Conservation (phyloP, 345 rosid species). For the Chamaenerion angustifolium region DNA sequence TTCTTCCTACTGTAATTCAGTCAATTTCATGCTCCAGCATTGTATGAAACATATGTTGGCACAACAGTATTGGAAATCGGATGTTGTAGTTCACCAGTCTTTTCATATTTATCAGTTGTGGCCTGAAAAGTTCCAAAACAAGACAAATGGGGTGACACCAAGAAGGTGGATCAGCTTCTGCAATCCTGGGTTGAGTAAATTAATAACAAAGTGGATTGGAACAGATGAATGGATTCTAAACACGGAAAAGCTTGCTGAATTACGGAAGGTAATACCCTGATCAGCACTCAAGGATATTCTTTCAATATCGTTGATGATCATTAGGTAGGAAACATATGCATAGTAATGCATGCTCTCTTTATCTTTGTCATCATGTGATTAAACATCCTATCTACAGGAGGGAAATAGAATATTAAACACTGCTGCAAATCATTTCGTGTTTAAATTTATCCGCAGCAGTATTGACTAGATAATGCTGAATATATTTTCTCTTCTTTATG, state of each 20-base stretch:
- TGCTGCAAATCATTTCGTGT: no score
- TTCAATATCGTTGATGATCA: no score
- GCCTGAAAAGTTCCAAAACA: slow-evolving; percentile 43
- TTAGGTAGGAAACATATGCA: no score
- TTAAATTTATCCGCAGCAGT: no score
- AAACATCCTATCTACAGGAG: no score
- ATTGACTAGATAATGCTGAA: no score
- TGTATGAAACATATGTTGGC: neutral
- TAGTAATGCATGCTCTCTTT: no score
- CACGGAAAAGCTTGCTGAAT: slow-evolving; percentile 19
- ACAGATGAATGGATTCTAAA: slow-evolving; percentile 30
- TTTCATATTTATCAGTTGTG: slow-evolving; percentile 23
- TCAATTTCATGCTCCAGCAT: neutral
- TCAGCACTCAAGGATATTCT: neutral
- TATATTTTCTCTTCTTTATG: no score
- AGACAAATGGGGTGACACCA: slow-evolving; percentile 50
- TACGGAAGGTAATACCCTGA: slow-evolving; percentile 16
- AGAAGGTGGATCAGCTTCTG: slow-evolving; percentile 45
- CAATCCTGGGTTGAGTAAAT: slow-evolving; percentile 30
- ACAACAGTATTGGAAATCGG: neutral
- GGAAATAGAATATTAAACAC: no score
- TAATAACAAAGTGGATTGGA: slow-evolving; percentile 35
- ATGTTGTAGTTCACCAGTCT: neutral
- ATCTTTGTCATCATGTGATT: no score
- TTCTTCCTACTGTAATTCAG: neutral